Base-by-base conservation (phyloP, 345 rosid genomes). In the Camelina hispida region DNA sequence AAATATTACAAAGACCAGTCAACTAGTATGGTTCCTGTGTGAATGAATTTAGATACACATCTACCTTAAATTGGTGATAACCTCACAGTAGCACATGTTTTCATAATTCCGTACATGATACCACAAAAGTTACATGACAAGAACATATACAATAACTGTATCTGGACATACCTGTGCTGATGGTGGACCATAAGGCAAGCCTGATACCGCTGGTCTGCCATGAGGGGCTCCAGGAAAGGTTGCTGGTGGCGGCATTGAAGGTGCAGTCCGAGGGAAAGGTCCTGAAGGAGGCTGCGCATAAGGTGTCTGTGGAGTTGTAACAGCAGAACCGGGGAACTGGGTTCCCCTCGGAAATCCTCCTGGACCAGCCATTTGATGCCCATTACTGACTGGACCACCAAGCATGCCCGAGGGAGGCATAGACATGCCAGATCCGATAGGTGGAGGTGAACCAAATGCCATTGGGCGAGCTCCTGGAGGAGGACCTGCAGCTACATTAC, bases 151-250 rank as follows among this genome's bases (percentile, higher is more conserved):
- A n/a, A 66, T 60, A 69, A 89, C 88, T 80, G 82, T 82, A 66
- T 72, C 86, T 17, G 80, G 58, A 66, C 83, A 87, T 82, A 80
- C 75, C 54, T 77, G 78, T 83, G 82, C 82, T 52, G 89, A 62
- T 69, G 85, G 95, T 77, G 84, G 81, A 59, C 88, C 91, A 81
- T 83, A 94, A 62, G 97, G 88, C 64, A 82, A 79, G 79, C 76
- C 84, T 30, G 83, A 34, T 13, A 88, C 82, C 11, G 84, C 84
- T 9, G 80, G 80, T 38, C 79, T 75, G 28, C 82, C 84, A 72
- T 79, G 89, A 68, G 88, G 81, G 59, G 83, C 74, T 25, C 78
- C 84, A 9, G 85, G 82, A 76, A 79, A 88, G 22, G 83, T 82
- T 64, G 83, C 62, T 22, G 80, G 75, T 57, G 78, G 77, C 48